Evolutionary conservation across 2,329 filamentous ascomycete species (phyloP).

Genomic region (Cladosporium sphaerospermum): DNA sequence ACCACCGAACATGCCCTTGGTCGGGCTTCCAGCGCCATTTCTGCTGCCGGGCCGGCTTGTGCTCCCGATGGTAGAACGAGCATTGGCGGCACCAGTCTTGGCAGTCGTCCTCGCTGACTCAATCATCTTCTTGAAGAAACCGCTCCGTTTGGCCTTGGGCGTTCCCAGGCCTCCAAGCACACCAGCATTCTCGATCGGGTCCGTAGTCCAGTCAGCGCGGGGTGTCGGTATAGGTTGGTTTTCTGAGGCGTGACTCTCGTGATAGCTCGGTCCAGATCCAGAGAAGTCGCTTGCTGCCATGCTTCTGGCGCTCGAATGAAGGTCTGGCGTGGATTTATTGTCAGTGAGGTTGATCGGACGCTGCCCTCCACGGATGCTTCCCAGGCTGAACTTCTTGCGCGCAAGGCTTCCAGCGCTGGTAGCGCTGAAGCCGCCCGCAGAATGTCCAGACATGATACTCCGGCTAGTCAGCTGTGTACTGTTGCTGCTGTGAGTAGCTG

Average conservation of each 20-base stretch:
- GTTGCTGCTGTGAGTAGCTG: constrained; percentile 56
- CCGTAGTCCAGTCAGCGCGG: constrained; percentile 54
- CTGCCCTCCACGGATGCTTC: constrained; percentile 30
- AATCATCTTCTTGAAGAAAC: constrained; percentile 92
- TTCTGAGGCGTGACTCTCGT: constrained; percentile 71
- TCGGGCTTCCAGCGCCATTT: constrained; percentile 39
- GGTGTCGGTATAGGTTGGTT: constrained; percentile 53
- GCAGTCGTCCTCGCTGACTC: constrained; percentile 84
- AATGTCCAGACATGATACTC: constrained; percentile 89
- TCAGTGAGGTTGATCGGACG: constrained; percentile 18
- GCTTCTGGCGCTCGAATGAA: constrained; percentile 26
- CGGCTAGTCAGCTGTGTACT: constrained; percentile 73
- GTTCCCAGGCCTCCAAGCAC: constrained; percentile 70
- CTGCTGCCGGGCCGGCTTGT: constrained; percentile 36
- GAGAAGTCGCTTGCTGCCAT: constrained; percentile 51
- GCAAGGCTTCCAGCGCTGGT: constrained; percentile 93
- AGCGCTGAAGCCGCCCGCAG: constrained; percentile 83
- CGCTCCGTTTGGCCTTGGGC: constrained; percentile 74
- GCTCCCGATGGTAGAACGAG: constrained; percentile 74
- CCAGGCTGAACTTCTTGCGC: constrained; percentile 56
- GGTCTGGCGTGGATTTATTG: constrained; percentile 23
- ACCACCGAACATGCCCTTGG: constrained; percentile 40
- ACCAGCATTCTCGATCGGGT: constrained; percentile 58
- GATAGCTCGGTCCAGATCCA: constrained; percentile 51
- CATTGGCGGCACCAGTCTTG: constrained; percentile 70